Evolutionary conservation across 208 protist species (phyloP).

Genomic region (Blastocrithidia nonstop): DNA sequence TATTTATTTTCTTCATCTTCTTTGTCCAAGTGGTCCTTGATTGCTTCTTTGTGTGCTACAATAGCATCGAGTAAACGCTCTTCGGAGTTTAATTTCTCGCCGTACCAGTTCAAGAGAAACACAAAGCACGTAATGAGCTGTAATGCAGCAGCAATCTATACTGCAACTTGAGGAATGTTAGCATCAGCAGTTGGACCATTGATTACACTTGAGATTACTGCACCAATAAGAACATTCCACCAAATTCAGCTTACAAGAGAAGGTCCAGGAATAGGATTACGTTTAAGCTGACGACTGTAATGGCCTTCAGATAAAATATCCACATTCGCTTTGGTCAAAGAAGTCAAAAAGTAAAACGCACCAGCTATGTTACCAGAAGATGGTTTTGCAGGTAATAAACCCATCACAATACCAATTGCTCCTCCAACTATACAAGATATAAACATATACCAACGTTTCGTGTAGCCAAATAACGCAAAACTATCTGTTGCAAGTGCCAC

Average conservation of each 20-base stretch:
- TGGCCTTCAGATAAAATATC: conserved; percentile 64
- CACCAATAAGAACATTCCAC: conserved; percentile 31
- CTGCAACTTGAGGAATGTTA: conserved; percentile 18
- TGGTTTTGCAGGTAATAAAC: conserved; percentile 18
- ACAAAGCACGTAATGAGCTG: conserved; percentile 30
- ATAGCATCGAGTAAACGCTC: conserved; percentile 23
- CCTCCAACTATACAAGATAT: conserved; percentile 22
- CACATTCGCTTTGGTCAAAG: conserved; percentile 38
- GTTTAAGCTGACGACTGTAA: conserved; percentile 50
- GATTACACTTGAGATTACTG: conserved; percentile 20
- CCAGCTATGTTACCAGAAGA: conserved; percentile 14
- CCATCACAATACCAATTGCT: conserved; percentile 24
- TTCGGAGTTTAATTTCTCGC: conserved; percentile 31
- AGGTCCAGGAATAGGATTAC: conserved; percentile 19
- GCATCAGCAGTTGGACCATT: conserved; percentile 38
- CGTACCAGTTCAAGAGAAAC: conserved; percentile 55
- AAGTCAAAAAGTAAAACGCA: conserved; percentile 34
- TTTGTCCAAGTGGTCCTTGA: no score
- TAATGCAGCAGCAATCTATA: conserved; percentile 31
- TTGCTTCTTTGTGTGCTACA: conserved; percentile 12
- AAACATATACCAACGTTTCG: conserved; percentile 57
- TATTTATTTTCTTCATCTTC: not conserved
- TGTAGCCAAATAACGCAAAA: conserved; percentile 50
- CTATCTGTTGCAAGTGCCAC: conserved; percentile 36
- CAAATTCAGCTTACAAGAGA: conserved; percentile 51